Evolutionary conservation across 257 asterid genomes (phyloP).

Genomic region (Forsythia viridissima): DNA sequence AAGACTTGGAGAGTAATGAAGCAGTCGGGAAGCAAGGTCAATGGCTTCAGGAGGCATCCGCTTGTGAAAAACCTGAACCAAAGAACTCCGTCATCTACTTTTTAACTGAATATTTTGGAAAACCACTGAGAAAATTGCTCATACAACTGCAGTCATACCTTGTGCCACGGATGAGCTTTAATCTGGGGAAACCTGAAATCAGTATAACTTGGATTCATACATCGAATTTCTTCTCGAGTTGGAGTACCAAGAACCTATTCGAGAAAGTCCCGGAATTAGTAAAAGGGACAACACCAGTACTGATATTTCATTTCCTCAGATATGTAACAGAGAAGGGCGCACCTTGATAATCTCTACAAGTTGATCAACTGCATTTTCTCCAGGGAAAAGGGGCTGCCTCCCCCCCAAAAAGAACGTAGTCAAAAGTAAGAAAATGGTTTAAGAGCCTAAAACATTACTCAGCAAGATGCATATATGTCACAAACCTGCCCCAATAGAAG

Average conservation of each 20-base stretch:
- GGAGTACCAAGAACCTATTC: slow-evolving; percentile 57
- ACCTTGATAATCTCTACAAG: slow-evolving; percentile 39
- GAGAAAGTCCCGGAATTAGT: slow-evolving; percentile 17
- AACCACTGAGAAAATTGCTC: background rate
- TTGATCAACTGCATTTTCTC: slow-evolving; percentile 36
- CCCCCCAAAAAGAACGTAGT: slow-evolving; percentile 1
- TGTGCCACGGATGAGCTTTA: slow-evolving; percentile 64
- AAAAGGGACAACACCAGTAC: background rate
- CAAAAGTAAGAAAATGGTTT: background rate
- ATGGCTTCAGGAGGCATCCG: slow-evolving; percentile 61
- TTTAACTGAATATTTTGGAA: background rate
- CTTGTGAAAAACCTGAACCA: slow-evolving; percentile 49
- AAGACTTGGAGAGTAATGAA: slow-evolving; percentile 59
- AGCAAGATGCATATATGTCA: background rate
- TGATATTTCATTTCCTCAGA: background rate
- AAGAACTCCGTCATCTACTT: slow-evolving; percentile 18
- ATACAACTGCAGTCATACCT: slow-evolving; percentile 29
- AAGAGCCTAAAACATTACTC: background rate
- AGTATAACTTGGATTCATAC: slow-evolving; percentile 53
- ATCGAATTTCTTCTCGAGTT: slow-evolving; percentile 57
- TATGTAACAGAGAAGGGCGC: background rate
- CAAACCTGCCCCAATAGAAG: slow-evolving; percentile 35
- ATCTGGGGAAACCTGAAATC: slow-evolving; percentile 57
- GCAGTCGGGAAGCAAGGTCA: slow-evolving; percentile 53
- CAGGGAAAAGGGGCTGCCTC: slow-evolving; percentile 33